Evolutionary conservation across 2,329 filamentous ascomycete species (phyloP), one percentile per base, ranked within the genome.

Genomic region (Stachybotrys echinatus): DNA sequence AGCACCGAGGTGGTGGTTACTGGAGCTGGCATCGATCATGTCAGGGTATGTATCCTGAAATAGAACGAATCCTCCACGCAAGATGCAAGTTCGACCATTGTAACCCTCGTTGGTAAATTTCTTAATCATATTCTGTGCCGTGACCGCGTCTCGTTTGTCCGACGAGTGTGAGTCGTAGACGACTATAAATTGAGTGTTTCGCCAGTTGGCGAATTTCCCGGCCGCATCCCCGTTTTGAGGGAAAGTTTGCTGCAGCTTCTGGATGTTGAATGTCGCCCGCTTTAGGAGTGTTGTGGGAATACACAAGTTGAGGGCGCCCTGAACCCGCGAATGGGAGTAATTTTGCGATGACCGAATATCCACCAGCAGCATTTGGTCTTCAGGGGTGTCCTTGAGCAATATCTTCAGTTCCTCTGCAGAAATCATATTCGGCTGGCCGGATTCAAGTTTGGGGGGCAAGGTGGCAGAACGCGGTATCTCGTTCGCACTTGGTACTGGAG

Each of bases 201-300:
- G 79, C 94, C 94, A 97, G 37, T 77, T 76, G 18, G 86, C 77
- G 61, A 99, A 96, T 51, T 77, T 86, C 10, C 75, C 75, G 55
- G 86, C 84, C 51, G 92, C 85, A 2, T 76, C 70, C 6, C 86
- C 80, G 14, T 79, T 80, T 53, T 89, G 87, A 14, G 27, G 27
- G 63, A 99, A 95, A 0, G 90, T 96, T 53, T 92, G 87, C 56
- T 89, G 83, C 27, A 99, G 74, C 64, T 95, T 96, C 54, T 91
- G 79, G 12, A 95, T 80, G 58, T 92, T 92, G 68, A 95, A 97
- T 0, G 91, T 95, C 1, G 89, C 85, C 46, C 94, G 80, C 68
- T 97, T 97, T 18, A 99, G 72, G 14, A 99, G 73, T 0, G 92
- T 97, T 0, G 94, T 97, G 0, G 94, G 94, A 53, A 97, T 95